These are phyloP conservation scores for Gaultheria prostrata DNA, from an alignment of 148 eudicot species.

Conservation along the genomic window DNA sequence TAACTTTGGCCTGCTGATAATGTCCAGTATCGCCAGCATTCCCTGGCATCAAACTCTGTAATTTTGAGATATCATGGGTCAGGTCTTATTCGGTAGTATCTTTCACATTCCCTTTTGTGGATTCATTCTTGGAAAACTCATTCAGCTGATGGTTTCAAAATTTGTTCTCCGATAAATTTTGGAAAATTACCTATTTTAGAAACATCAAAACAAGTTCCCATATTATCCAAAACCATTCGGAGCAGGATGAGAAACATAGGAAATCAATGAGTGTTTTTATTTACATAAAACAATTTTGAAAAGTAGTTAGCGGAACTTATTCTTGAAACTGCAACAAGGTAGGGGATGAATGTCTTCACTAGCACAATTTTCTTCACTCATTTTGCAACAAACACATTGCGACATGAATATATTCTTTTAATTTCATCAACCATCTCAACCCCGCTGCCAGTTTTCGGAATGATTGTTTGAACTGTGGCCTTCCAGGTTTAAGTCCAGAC, in stretches of 20 bases:
- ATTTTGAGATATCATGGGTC: conserved; percentile 57
- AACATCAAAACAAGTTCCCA: not conserved
- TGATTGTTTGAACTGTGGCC: conserved; percentile 45
- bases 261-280: not conserved
- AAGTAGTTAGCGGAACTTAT: not conserved
- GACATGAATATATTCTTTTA: conserved; percentile 51
- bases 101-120: not conserved
- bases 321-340: not conserved
- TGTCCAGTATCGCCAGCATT: conserved; percentile 50
- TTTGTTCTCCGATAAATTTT: not conserved
- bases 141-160: not conserved
- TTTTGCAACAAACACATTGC: conserved; percentile 55
- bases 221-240: not conserved
- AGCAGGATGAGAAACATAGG: not conserved
- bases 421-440: conserved; percentile 62
- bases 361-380: conserved; percentile 49
- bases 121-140: not conserved
- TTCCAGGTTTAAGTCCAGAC: conserved; percentile 44
- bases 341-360: conserved; percentile 54
- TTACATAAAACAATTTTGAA: not conserved
- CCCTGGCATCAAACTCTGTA: conserved; percentile 55
- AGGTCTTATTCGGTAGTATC: not conserved
- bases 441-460: conserved; percentile 57
- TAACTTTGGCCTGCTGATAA: conserved; percentile 60
- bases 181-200: not conserved